A percentile compares a stretch with the other conserved stretches of the same genome.
Conservation (phyloP, 441 rosid species). For the Viola pubescens region DNA sequence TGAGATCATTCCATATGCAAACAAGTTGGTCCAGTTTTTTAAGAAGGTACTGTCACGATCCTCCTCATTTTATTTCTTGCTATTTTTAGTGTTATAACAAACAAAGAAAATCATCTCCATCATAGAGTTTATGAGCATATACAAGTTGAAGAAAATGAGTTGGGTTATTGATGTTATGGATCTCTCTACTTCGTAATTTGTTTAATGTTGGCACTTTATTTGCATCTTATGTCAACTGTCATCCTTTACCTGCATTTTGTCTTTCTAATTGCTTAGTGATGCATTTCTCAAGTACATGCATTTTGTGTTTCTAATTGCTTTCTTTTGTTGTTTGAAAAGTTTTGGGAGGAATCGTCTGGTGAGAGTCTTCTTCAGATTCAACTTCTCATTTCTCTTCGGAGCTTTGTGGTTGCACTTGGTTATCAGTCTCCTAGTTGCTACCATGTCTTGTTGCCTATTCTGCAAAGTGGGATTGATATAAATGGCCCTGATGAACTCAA, state of each 20-base stretch:
- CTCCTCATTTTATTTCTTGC: constrained; percentile 2
- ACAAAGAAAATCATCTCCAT: not conserved
- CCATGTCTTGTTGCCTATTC: constrained; percentile 68
- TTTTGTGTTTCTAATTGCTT: constrained; percentile 4
- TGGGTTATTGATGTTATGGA: no score
- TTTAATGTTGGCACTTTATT: no score
- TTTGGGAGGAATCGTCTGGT: constrained; percentile 95
- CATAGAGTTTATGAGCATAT: no score
- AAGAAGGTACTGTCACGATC: constrained; percentile 47
- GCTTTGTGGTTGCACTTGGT: constrained; percentile 86
- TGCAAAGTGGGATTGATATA: constrained; percentile 77
- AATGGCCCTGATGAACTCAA: constrained; percentile 90
- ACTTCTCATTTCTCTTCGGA: constrained; percentile 87
- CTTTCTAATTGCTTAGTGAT: no score
- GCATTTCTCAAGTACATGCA: not conserved
- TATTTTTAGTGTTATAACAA: not conserved
- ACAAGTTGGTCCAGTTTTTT: constrained; percentile 80
- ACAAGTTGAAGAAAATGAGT: no score
- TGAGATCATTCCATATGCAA: constrained; percentile 69
- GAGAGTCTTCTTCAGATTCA: constrained; percentile 98
- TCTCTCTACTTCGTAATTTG: no score
- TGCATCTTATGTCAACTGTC: no score
- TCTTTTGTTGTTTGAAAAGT: constrained; percentile 31
- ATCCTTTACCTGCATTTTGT: no score
- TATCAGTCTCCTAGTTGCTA: constrained; percentile 81